Evolutionary conservation across 2,329 filamentous ascomycete genomes (phyloP).

Genomic region (Macrophomina phaseolina): DNA sequence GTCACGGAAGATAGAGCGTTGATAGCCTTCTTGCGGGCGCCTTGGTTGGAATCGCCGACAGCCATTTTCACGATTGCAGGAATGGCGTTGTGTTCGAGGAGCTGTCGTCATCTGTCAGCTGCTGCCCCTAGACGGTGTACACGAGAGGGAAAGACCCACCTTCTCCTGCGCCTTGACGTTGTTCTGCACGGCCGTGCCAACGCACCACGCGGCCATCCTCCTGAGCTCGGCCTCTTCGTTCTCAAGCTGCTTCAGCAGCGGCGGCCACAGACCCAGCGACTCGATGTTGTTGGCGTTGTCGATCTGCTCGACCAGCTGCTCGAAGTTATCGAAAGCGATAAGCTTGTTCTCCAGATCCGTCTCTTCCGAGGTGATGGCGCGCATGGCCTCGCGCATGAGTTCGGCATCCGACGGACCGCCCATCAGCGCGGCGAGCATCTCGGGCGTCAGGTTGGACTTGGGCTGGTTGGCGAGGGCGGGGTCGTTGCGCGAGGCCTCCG

Average conservation of each 20-base stretch:
- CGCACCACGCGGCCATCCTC: slow-evolving; percentile 89
- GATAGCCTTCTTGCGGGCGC: slow-evolving; percentile 83
- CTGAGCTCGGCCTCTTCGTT: slow-evolving; percentile 74
- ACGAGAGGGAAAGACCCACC: slow-evolving; percentile 39
- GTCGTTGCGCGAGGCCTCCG: slow-evolving; percentile 49
- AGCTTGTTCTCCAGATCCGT: slow-evolving; percentile 76
- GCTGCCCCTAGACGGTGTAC: slow-evolving; percentile 19
- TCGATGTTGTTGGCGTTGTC: slow-evolving; percentile 97
- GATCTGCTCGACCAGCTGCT: slow-evolving; percentile 87
- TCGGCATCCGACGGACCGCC: slow-evolving; percentile 90
- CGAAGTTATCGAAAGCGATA: slow-evolving; percentile 91
- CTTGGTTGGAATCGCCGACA: slow-evolving; percentile 62
- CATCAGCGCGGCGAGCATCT: slow-evolving; percentile 74
- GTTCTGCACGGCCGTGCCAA: slow-evolving; percentile 95
- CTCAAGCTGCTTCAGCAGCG: slow-evolving; percentile 72
- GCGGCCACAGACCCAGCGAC: slow-evolving; percentile 78
- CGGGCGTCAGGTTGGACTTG: slow-evolving; percentile 63
- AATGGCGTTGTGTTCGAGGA: slow-evolving; percentile 69
- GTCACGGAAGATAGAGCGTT: slow-evolving; percentile 86
- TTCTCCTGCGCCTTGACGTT: slow-evolving; percentile 85
- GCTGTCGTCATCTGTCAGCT: slow-evolving; percentile 39
- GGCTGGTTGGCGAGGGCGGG: slow-evolving; percentile 37
- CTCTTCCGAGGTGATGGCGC: slow-evolving; percentile 69
- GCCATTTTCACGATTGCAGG: slow-evolving; percentile 71
- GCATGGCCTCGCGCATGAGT: slow-evolving; percentile 86